phyloP scores from a whole-genome alignment of 352 stramenopile genomes.

The Globisporangium middletonii region DNA sequence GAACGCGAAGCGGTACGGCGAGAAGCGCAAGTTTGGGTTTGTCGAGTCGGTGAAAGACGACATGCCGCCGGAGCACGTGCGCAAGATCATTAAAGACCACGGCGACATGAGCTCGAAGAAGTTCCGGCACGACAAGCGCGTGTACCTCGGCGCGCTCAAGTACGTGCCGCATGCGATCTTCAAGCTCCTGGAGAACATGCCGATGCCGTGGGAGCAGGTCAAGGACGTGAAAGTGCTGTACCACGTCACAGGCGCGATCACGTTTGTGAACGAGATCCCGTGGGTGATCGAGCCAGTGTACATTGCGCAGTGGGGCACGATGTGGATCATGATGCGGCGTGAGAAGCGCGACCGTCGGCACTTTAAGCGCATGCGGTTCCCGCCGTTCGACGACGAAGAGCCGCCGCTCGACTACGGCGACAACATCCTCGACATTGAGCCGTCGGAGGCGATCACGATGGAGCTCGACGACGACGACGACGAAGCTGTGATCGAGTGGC shows the following conservation, averaged over 20 bases:
- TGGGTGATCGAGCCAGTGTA: conserved; percentile 99
- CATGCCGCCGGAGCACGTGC: conserved; percentile 95
- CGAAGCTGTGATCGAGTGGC: conserved; percentile 94
- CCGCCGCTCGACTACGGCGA: conserved; percentile 95
- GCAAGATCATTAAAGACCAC: conserved; percentile 99
- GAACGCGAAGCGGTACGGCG: conserved; percentile 93
- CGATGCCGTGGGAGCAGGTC: conserved; percentile 99
- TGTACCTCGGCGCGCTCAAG: conserved; percentile 99
- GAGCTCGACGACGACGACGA: conserved; percentile 96
- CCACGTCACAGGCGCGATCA: conserved; percentile 99
- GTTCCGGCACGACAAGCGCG: conserved; percentile 97
- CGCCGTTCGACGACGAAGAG: conserved; percentile 99
- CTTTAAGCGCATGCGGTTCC: conserved; percentile 99
- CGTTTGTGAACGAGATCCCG: conserved; percentile 99
- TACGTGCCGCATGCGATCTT: conserved; percentile 99
- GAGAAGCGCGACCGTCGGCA: conserved; percentile 99
- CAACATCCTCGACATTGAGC: conserved; percentile 96
- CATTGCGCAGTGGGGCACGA: conserved; percentile 99
- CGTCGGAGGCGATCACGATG: conserved; percentile 95
- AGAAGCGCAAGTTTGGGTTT: conserved; percentile 92
- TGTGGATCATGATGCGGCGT: conserved; percentile 99
- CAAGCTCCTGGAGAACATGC: conserved; percentile 99
- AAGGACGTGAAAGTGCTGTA: conserved; percentile 99
- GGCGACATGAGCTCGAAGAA: conserved; percentile 99
- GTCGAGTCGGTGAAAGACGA: conserved; percentile 90